A percentile compares a stretch with the other conserved stretches of the same genome.
Evolutionary conservation across 768 basidiomycete species (phyloP).

Genomic region (Russula olivacea): DNA sequence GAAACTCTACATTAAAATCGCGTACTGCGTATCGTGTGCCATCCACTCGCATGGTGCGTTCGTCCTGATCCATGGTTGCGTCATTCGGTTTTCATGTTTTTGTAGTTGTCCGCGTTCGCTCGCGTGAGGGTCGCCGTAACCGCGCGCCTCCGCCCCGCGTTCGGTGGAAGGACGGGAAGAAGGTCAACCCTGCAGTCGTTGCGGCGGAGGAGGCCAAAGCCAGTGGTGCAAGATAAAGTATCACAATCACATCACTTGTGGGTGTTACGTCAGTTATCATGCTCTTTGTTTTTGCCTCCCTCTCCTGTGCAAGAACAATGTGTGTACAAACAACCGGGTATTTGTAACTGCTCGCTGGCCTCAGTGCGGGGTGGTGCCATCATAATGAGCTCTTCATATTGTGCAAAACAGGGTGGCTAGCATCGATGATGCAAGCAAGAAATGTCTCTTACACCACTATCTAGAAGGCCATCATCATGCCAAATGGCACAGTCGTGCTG

Average conservation of each 20-base stretch:
- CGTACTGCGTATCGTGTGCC: constrained; percentile 97
- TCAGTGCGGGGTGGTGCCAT: not conserved
- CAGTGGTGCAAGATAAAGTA: constrained; percentile 30
- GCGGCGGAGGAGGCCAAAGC: constrained; percentile 88
- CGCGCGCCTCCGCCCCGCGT: constrained; percentile 94
- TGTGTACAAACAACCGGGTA: not conserved
- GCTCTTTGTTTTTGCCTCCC: not conserved
- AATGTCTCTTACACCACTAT: constrained; percentile 37
- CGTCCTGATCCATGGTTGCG: not conserved
- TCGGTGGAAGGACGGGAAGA: constrained; percentile 93
- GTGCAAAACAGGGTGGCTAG: not conserved
- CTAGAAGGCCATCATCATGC: constrained; percentile 37
- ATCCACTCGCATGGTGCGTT: constrained; percentile 95
- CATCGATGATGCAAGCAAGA: not conserved
- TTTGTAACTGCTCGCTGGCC: not conserved
- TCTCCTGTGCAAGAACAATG: not conserved
- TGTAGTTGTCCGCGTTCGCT: constrained; percentile 94
- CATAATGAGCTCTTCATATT: not conserved
- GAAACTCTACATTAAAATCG: constrained; percentile 97
- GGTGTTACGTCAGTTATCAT: constrained; percentile 23
- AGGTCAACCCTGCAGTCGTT: constrained; percentile 92
- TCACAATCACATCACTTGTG: constrained; percentile 5
- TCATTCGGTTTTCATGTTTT: not conserved
- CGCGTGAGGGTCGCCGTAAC: constrained; percentile 92
- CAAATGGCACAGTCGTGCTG: constrained; percentile 31